Conservation (phyloP, 805 yeast species). For the Cyberlindnera americana region DNA sequence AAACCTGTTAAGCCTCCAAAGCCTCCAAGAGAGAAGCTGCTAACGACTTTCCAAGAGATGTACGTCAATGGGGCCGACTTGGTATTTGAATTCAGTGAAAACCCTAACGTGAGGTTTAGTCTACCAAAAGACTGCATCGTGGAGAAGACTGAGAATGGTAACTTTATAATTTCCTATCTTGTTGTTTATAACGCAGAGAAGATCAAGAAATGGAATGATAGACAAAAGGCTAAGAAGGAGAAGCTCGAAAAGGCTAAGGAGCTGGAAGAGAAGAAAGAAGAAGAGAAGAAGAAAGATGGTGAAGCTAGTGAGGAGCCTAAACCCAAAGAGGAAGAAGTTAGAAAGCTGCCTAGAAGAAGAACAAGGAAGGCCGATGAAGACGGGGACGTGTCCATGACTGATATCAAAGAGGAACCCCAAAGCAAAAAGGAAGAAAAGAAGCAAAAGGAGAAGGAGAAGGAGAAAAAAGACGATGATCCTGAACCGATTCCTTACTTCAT, state of each 20-base stretch:
- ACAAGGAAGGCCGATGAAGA: slow-evolving; percentile 10
- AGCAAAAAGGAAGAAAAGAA: slow-evolving; percentile 15
- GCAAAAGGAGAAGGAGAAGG: slow-evolving; percentile 2
- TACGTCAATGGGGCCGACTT: slow-evolving; percentile 66
- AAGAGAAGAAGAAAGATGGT: slow-evolving; percentile 13
- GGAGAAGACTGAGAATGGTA: slow-evolving; percentile 46
- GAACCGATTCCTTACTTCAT: slow-evolving; percentile 44
- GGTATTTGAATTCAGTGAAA: slow-evolving; percentile 82
- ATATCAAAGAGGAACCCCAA: slow-evolving; percentile 8
- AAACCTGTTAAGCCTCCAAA: slow-evolving; percentile 24
- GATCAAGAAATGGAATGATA: slow-evolving; percentile 24
- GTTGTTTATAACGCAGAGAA: slow-evolving; percentile 28
- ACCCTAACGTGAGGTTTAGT: slow-evolving; percentile 66
- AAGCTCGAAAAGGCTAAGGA: slow-evolving; percentile 26
- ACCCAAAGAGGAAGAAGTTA: slow-evolving; percentile 10
- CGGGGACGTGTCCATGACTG: slow-evolving; percentile 9
- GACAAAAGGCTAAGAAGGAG: slow-evolving; percentile 20
- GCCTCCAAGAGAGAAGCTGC: slow-evolving; percentile 45
- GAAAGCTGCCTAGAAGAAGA: slow-evolving; percentile 13
- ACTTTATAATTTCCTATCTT: slow-evolving; percentile 35
- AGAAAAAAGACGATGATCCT: slow-evolving; percentile 19
- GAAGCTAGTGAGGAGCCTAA: slow-evolving; percentile 16
- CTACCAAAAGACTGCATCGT: slow-evolving; percentile 75
- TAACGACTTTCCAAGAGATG: slow-evolving; percentile 76
- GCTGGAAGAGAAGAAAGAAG: slow-evolving; percentile 23